Percentiles rank a stretch among this genome's conserved stretches.
Evolutionary conservation across 192 early-diverging fungal genomes (phyloP).

Genomic region (Backusella luteola): DNA sequence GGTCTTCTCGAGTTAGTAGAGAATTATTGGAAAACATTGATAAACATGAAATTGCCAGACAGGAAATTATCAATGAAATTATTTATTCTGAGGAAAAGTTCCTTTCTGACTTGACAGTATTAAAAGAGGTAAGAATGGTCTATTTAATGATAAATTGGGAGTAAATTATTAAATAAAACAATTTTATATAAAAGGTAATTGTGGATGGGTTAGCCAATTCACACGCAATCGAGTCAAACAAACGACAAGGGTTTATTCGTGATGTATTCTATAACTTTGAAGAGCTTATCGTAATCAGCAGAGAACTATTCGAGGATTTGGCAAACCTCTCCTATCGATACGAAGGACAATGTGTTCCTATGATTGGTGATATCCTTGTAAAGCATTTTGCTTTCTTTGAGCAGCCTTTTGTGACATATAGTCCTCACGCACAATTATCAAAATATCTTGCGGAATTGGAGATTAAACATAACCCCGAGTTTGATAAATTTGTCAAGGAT

Average conservation of each 20-base stretch:
- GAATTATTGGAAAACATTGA: slow-evolving; percentile 69
- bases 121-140: slow-evolving; percentile 65
- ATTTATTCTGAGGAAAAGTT: slow-evolving; percentile 91
- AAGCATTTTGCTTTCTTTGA: slow-evolving; percentile 69
- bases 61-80: slow-evolving; percentile 95
- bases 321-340: slow-evolving; percentile 51
- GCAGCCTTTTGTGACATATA: slow-evolving; percentile 75
- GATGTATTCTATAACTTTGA: slow-evolving; percentile 71
- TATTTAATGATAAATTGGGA: not conserved
- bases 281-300: slow-evolving; percentile 40
- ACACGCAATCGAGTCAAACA: slow-evolving; percentile 25
- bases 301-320: slow-evolving; percentile 59
- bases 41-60: slow-evolving; percentile 77
- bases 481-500: slow-evolving; percentile 72
- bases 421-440: slow-evolving; percentile 77
- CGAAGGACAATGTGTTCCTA: slow-evolving; percentile 59
- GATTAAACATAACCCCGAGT: slow-evolving; percentile 57
- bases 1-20: slow-evolving; percentile 74
- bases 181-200: slow-evolving; percentile 12
- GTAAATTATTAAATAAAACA: not conserved
- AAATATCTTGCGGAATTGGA: slow-evolving; percentile 81
- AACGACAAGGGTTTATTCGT: slow-evolving; percentile 70
- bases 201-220: not conserved
- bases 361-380: slow-evolving; percentile 84
- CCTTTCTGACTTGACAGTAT: slow-evolving; percentile 79